These are phyloP conservation scores for Acanthamoeba sp. DNA, from an alignment of 208 protist species.

Conservation along the genomic window DNA sequence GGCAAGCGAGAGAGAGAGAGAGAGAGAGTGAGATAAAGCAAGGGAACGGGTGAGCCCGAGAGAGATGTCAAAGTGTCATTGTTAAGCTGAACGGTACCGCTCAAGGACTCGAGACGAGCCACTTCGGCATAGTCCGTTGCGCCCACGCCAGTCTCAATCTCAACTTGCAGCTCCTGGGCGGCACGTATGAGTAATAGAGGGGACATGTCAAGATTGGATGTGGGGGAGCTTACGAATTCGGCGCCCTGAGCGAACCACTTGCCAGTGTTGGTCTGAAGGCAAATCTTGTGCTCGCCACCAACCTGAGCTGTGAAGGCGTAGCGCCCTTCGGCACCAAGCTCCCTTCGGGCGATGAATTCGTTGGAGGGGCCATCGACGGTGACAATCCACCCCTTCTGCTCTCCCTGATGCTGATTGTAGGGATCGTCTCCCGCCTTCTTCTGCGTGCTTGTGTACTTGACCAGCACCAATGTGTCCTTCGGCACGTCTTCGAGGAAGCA, in stretches of 20 bases:
- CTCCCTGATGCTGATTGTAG: slow-evolving; percentile 56
- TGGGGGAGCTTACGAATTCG: slow-evolving; percentile 46
- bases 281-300: slow-evolving; percentile 88
- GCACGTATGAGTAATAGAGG: too few species aligned
- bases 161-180: slow-evolving; percentile 85
- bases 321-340: slow-evolving; percentile 73
- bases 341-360: slow-evolving; percentile 81
- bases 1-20: background rate
- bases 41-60: background rate
- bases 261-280: slow-evolving; percentile 84
- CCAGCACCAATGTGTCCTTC: slow-evolving; percentile 81
- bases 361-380: slow-evolving; percentile 77
- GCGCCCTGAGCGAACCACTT: slow-evolving; percentile 81
- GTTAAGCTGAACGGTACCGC: slow-evolving; percentile 42
- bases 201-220: background rate
- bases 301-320: slow-evolving; percentile 86
- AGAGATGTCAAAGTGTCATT: too few species aligned
- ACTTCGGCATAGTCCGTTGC: slow-evolving; percentile 88
- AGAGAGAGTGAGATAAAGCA: background rate
- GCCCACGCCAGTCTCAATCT: slow-evolving; percentile 83
- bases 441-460: slow-evolving; percentile 70
- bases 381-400: slow-evolving; percentile 32
- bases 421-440: slow-evolving; percentile 46
- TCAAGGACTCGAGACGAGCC: slow-evolving; percentile 82
- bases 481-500: slow-evolving; percentile 89